Base-by-base conservation (phyloP, 345 rosid genomes). In the Eucalyptus leucophloia region DNA sequence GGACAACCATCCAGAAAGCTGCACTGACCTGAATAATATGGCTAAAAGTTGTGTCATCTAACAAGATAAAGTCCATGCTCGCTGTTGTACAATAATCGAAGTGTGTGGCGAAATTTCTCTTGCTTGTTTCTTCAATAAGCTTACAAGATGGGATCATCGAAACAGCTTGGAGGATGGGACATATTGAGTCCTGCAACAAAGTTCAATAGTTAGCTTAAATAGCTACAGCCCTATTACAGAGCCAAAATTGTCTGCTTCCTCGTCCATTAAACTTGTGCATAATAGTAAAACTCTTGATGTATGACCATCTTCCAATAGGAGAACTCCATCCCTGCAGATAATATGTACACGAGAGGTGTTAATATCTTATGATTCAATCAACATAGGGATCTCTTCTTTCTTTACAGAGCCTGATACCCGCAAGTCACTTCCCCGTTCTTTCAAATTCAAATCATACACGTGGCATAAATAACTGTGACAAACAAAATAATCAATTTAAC, bases 281-380 rank as follows among this genome's bases (percentile, higher is more conserved):
- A 98, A 98, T 95, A 98, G 94, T 95, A 95, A 94, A 95, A 95
- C 91, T 93, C 93, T 92, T 90, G 99, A 92, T 91, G 98, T 93
- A 90, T 94, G 98, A 96, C 94, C 99, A 91, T 93, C 98, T 94
- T 95, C 98, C 97, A 93, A 86, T 94, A 97, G 91, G 92, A 95
- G 95, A 95, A 96, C 98, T 92, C 98, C 99, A 93, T 93, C 96
- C 99, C 99, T 98, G 99, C 99, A 97, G 94, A 93, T 95, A 94
- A 96, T 95, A 95, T 95, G 95, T 91, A 97, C 96, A 98, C 90
- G 95, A 95, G 95, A 95, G 89, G 94, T 89, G 94, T 98, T 92
- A 98, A 97, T 98, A 98, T 95, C 93, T 92, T 80, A 89, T 92
- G 87, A 94, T 93, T 93, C 94, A 89, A 89, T 87, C 87, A 86